A percentile compares a stretch with the other conserved stretches of the same genome.
phyloP scores from a whole-genome alignment of 208 protist genomes.

The Trypanosoma rangeli region DNA sequence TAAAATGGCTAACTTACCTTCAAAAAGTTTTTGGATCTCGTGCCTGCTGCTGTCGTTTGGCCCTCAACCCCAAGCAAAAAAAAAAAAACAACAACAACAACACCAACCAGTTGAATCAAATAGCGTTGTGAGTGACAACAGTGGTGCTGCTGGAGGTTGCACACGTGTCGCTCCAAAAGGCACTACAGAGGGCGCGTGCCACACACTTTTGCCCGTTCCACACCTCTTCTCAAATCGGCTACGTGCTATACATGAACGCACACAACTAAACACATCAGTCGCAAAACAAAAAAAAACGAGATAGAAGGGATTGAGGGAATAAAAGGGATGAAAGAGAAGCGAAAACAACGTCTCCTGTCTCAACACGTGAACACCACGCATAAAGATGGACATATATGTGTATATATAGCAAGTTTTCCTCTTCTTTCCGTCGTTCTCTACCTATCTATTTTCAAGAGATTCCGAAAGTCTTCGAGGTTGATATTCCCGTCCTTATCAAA shows the following conservation, averaged over 20 bases:
- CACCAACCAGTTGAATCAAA: background rate
- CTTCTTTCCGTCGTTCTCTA: conserved; percentile 16
- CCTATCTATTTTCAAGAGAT: conserved; percentile 65
- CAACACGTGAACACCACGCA: background rate
- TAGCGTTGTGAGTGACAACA: background rate
- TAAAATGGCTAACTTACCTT: background rate
- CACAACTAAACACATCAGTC: conserved; percentile 3
- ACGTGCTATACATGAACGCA: background rate
- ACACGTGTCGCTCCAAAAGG: background rate
- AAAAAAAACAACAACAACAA: no score
- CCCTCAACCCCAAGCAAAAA: background rate
- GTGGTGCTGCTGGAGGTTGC: background rate
- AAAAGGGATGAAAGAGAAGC: no score
- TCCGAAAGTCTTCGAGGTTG: conserved; percentile 87
- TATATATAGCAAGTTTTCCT: conserved; percentile 4
- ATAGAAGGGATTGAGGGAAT: background rate
- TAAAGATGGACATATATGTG: background rate
- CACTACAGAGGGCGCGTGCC: background rate
- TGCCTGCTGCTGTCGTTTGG: background rate
- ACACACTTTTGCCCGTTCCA: background rate
- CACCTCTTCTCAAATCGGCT: background rate
- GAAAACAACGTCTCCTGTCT: no score
- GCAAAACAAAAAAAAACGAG: background rate
- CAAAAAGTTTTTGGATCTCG: background rate
- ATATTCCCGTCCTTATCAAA: conserved; percentile 93